These are phyloP conservation scores for Nissolia schottii DNA, from an alignment of 306 rosid species.

Conservation along the genomic window DNA sequence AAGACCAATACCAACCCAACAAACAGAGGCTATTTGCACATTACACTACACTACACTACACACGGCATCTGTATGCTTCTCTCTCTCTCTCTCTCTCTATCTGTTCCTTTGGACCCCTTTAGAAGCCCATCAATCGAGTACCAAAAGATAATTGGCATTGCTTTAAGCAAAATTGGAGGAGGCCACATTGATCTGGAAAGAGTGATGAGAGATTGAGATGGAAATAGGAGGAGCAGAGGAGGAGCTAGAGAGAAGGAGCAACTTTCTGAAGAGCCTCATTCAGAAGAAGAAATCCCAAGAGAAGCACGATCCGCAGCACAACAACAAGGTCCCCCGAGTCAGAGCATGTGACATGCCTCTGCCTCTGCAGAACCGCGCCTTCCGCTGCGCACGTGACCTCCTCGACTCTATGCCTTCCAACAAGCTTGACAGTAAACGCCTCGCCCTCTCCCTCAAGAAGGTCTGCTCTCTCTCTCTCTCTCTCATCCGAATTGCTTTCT, in stretches of 20 bases:
- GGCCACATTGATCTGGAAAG: background rate
- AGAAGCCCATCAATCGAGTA: slow-evolving; percentile 25
- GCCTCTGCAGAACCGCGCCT: slow-evolving; percentile 69
- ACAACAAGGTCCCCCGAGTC: slow-evolving; percentile 41
- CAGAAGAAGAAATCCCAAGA: slow-evolving; percentile 84
- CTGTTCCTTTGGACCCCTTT: slow-evolving; percentile 15
- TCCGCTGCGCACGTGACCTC: slow-evolving; percentile 63
- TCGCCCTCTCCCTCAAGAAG: slow-evolving; percentile 88
- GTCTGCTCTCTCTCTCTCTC: slow-evolving; percentile 17
- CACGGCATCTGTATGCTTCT: background rate
- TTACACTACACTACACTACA: background rate
- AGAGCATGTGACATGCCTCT: slow-evolving; percentile 84
- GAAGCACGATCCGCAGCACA: slow-evolving; percentile 35
- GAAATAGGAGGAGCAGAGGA: slow-evolving; percentile 78
- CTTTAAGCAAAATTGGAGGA: slow-evolving; percentile 10
- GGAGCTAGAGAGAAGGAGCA: slow-evolving; percentile 90
- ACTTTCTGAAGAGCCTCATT: slow-evolving; percentile 65
- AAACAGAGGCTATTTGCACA: too few species aligned
- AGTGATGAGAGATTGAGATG: slow-evolving; percentile 25
- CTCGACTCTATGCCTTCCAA: slow-evolving; percentile 77
- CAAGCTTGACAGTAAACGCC: slow-evolving; percentile 79
- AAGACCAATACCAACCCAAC: slow-evolving; percentile 27
- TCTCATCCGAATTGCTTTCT: background rate
- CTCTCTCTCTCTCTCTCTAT: background rate
- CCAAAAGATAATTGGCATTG: slow-evolving; percentile 29